Base-by-base conservation (phyloP, 2,329 filamentous ascomycete species). In the Aspergillus pseudoterreus region DNA sequence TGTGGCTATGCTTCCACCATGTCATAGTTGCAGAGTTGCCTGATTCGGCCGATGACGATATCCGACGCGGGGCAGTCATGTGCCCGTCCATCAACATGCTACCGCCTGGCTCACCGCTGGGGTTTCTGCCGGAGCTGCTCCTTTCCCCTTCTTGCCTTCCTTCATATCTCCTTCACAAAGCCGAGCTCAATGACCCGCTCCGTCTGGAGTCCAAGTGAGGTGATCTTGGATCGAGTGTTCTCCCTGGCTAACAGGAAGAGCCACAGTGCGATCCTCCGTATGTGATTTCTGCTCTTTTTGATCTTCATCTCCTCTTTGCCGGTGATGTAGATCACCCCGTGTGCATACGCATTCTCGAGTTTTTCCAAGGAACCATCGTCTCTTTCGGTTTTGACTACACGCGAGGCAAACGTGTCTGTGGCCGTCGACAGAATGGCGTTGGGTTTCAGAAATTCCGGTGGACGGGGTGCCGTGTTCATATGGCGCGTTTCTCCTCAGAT, bases 271-370 rank as follows among this genome's bases (percentile, higher is more conserved):
- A 63, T 12, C 2, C 58, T 55, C 6, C 70, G 58, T 30, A 30
- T 39, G 24, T 63, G 53, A n/a, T 65, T 64, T 1, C 62, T 66
- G 6, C 54, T 59, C 9, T 54, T 50, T 11, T 60, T 59, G 53
- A 74, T 63, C 24, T 61, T 66, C 59, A 74, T 64, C 54, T 73
- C 69, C 47, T 73, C 71, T 49, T 71, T 72, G 17, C 71, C 70
- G 10, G 72, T 61, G 15, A 82, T 76, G 56, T 82, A 81, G 1
- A 81, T 64, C 0, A 81, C 73, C 8, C 49, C 43, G 45, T 55
- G 55, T 8, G 21, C 45, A 21, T 44, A 53, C 2, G 55, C 55
- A 4, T 45, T 39, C 8, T 57, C 52, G 4, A 57, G 48, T 10
- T 30, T 48, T 2, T 49, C 48, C 27, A 57, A 12, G 1, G 52